A percentile compares a stretch with the other conserved stretches of the same genome.
Evolutionary conservation across 495 filamentous ascomycete genomes (phyloP).

Genomic region (Extremus antarcticus): DNA sequence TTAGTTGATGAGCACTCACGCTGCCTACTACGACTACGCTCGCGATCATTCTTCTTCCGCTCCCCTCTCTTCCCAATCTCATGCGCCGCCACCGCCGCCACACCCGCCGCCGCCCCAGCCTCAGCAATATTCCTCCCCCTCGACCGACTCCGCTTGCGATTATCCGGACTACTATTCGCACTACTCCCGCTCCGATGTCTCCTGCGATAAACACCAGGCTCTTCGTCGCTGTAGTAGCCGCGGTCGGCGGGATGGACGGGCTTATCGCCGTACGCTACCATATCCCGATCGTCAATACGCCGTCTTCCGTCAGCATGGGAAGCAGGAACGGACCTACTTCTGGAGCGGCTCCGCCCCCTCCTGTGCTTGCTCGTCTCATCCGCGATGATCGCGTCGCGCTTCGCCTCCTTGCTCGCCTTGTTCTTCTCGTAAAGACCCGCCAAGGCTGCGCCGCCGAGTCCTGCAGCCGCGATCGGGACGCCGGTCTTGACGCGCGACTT

Average conservation of each 20-base stretch:
- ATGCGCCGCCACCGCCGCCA: constrained; percentile 67
- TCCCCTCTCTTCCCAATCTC: constrained; percentile 56
- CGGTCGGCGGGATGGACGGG: constrained; percentile 26
- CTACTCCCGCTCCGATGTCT: constrained; percentile 24
- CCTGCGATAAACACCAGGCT: constrained; percentile 16
- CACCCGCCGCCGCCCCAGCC: constrained; percentile 58
- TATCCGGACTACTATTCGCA: constrained; percentile 25
- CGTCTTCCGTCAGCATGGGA: constrained; percentile 39
- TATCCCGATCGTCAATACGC: constrained; percentile 35
- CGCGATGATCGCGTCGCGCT: constrained; percentile 37
- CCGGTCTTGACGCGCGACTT: constrained; percentile 51
- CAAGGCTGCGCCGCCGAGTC: constrained; percentile 65
- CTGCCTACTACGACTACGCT: not conserved
- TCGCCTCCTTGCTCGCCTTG: constrained; percentile 55
- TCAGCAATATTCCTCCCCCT: constrained; percentile 40
- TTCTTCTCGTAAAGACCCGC: constrained; percentile 72
- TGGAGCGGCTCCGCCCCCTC: constrained; percentile 40
- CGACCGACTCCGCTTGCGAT: constrained; percentile 45
- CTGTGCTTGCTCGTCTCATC: constrained; percentile 44
- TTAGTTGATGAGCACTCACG: not conserved
- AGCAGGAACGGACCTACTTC: constrained; percentile 21
- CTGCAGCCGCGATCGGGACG: constrained; percentile 61
- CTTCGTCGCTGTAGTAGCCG: constrained; percentile 23
- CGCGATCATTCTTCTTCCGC: constrained; percentile 35
- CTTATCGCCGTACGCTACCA: constrained; percentile 34